Evolutionary conservation across 2,329 filamentous ascomycete species (phyloP).

Genomic region (Hypoxylon sp.): DNA sequence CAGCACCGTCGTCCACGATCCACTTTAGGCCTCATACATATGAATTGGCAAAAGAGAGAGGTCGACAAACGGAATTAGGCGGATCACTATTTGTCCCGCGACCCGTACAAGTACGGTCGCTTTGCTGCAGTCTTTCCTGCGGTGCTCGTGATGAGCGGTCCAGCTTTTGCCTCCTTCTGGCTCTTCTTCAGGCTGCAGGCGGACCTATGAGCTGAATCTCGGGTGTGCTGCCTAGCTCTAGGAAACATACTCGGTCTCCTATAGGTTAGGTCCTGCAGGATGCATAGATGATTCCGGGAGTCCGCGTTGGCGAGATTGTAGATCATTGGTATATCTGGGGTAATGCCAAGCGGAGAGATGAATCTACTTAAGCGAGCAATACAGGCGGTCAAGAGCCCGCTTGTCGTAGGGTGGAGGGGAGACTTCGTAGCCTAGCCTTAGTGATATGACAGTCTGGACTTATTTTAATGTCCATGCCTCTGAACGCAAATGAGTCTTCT

Average conservation of each 20-base stretch:
- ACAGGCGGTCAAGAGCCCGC: background rate
- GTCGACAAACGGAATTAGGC: background rate
- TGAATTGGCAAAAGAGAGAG: background rate
- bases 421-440: constrained; percentile 3
- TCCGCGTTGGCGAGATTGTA: constrained; percentile 30
- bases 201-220: constrained; percentile 6
- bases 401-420: background rate
- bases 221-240: constrained; percentile 1
- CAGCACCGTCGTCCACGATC: background rate
- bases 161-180: background rate
- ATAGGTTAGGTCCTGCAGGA: constrained; percentile 38
- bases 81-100: background rate
- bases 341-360: constrained; percentile 37
- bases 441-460: background rate
- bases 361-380: constrained; percentile 18
- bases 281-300: constrained; percentile 30
- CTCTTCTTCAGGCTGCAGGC: constrained; percentile 1
- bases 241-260: background rate
- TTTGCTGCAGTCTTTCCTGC: background rate
- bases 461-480: background rate
- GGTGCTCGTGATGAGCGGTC: constrained; percentile 3
- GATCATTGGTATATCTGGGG: constrained; percentile 39
- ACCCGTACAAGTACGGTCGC: background rate
- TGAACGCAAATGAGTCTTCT: too few relatives aligned
- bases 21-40: background rate